Evolutionary conservation across 169 alveolate genomes (phyloP).

Genomic region (Plasmodium falciparum): DNA sequence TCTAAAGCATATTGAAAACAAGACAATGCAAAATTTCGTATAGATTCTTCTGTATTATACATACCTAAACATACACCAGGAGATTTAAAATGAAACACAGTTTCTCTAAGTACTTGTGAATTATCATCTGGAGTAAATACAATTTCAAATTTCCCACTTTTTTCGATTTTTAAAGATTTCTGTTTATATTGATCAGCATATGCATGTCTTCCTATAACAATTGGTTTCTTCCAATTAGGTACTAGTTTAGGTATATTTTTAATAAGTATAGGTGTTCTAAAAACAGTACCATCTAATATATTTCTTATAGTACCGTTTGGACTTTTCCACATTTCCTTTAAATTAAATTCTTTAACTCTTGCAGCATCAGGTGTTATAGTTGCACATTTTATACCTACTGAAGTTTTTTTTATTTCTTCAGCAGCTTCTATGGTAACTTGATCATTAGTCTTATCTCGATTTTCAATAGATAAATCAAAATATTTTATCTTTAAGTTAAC

Average conservation of each 20-base stretch:
- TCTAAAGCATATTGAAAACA: slow-evolving; percentile 93
- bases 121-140: slow-evolving; percentile 90
- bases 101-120: slow-evolving; percentile 73
- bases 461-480: slow-evolving; percentile 92
- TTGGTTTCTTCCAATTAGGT: slow-evolving; percentile 96
- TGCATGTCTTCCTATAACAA: slow-evolving; percentile 97
- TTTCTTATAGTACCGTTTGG: slow-evolving; percentile 97
- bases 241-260: slow-evolving; percentile 93
- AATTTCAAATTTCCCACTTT: slow-evolving; percentile 92
- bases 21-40: slow-evolving; percentile 93
- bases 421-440: slow-evolving; percentile 97
- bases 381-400: slow-evolving; percentile 97
- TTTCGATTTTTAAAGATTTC: slow-evolving; percentile 86
- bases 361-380: slow-evolving; percentile 98
- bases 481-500: slow-evolving; percentile 92
- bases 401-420: slow-evolving; percentile 90
- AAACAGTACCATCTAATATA: slow-evolving; percentile 95
- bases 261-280: slow-evolving; percentile 95
- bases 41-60: slow-evolving; percentile 95
- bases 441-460: slow-evolving; percentile 95
- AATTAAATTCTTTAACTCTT: slow-evolving; percentile 93
- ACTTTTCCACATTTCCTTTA: slow-evolving; percentile 95
- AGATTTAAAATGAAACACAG: slow-evolving; percentile 82
- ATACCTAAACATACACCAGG: slow-evolving; percentile 94
- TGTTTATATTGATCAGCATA: slow-evolving; percentile 97